Evolutionary conservation across 2,329 filamentous ascomycete species (phyloP).

Genomic region (Graphiopsis chlorocephala): DNA sequence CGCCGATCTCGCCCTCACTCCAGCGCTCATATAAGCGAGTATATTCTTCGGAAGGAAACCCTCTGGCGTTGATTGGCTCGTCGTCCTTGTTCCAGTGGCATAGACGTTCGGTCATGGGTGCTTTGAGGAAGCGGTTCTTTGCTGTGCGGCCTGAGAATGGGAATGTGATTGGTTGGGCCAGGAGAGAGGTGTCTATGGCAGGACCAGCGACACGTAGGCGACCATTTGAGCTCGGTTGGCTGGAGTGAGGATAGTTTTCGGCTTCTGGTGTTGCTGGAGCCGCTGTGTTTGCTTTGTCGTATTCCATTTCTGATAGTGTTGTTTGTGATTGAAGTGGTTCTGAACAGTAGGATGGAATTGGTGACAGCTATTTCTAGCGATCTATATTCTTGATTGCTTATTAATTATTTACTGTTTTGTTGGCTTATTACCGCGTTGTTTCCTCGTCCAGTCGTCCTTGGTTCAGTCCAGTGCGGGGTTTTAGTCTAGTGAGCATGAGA

Average conservation of each 20-base stretch:
- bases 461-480: neutral
- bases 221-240: slow-evolving; percentile 21
- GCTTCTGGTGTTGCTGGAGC: slow-evolving; percentile 20
- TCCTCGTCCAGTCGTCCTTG: neutral
- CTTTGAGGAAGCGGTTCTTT: slow-evolving; percentile 33
- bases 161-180: slow-evolving; percentile 28
- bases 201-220: slow-evolving; percentile 26
- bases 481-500: neutral
- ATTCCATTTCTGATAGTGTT: slow-evolving; percentile 24
- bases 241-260: slow-evolving; percentile 24
- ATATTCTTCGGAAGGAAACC: slow-evolving; percentile 28
- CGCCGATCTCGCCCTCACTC: slow-evolving; percentile 32
- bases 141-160: slow-evolving; percentile 30
- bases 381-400: neutral
- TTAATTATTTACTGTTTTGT: neutral
- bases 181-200: slow-evolving; percentile 21
- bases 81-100: slow-evolving; percentile 28
- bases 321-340: neutral
- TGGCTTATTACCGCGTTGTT: slow-evolving; percentile 10
- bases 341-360: neutral
- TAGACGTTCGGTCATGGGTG: slow-evolving; percentile 33
- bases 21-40: slow-evolving; percentile 29
- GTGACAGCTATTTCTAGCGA: neutral
- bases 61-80: slow-evolving; percentile 26
- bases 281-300: slow-evolving; percentile 22